These are phyloP conservation scores for Colletotrichum falcatum DNA, from an alignment of 2,329 filamentous ascomycete species.

Conservation along the genomic window DNA sequence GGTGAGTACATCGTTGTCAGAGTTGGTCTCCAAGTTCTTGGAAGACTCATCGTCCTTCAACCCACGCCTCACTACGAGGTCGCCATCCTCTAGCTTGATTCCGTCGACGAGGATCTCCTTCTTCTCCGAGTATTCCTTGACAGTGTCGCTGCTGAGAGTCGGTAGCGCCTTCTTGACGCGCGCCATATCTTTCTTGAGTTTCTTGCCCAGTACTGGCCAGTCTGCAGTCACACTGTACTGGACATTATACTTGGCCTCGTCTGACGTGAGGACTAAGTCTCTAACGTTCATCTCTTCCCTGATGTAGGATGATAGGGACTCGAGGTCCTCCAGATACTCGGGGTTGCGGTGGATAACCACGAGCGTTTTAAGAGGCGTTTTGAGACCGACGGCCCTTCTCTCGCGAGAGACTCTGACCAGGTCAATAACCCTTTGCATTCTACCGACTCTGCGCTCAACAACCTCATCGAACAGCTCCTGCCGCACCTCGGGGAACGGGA, in stretches of 20 bases:
- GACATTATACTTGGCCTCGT: slow-evolving; percentile 92
- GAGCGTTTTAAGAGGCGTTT: slow-evolving; percentile 90
- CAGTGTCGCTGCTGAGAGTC: slow-evolving; percentile 80
- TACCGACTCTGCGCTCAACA: slow-evolving; percentile 85
- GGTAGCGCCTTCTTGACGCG: slow-evolving; percentile 94
- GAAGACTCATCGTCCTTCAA: slow-evolving; percentile 79
- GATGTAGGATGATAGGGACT: slow-evolving; percentile 88
- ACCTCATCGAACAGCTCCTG: slow-evolving; percentile 88
- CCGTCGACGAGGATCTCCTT: slow-evolving; percentile 86
- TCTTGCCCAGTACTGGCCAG: slow-evolving; percentile 95
- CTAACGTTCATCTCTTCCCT: slow-evolving; percentile 91
- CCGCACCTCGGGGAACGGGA: slow-evolving; percentile 88
- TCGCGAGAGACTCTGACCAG: slow-evolving; percentile 88
- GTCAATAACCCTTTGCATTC: slow-evolving; percentile 97
- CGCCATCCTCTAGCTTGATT: slow-evolving; percentile 83
- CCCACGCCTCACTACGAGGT: slow-evolving; percentile 84
- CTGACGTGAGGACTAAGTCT: slow-evolving; percentile 84
- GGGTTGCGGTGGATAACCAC: slow-evolving; percentile 88
- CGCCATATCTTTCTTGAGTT: slow-evolving; percentile 93
- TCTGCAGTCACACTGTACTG: slow-evolving; percentile 91
- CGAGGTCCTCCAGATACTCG: slow-evolving; percentile 87
- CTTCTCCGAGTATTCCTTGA: slow-evolving; percentile 79
- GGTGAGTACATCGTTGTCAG: slow-evolving; percentile 89
- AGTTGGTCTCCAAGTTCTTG: slow-evolving; percentile 85
- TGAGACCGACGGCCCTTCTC: slow-evolving; percentile 84